Base-by-base conservation (phyloP, 2,329 filamentous ascomycete genomes). In the Pseudogymnoascus sp. region DNA sequence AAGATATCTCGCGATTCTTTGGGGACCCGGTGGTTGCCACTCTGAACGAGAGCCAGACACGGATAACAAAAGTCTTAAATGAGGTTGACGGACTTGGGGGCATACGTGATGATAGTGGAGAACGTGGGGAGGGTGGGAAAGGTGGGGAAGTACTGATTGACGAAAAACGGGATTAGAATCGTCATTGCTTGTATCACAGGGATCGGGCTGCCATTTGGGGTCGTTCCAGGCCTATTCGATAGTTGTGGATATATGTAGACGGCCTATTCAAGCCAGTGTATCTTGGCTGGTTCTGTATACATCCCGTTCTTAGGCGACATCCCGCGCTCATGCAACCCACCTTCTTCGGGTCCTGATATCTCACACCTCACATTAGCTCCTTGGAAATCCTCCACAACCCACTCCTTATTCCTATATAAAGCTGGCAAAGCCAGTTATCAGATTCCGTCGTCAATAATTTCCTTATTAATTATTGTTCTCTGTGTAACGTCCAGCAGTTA, bases 1-100 rank as follows among this genome's bases (percentile, higher is more conserved):
- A 60, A 26, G 59, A 54, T 36, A 60, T 60, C 37, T 60, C 59
- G 9, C 33, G 59, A 15, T 60, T 60, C 59, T 60, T 60, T 10
- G 59, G 59, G 5, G 59, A 63, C 54, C 37, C 59, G 13, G 26
- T 54, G 7, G 40, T 60, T n/a, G 59, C 59, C 21, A 60, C 39
- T 7, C 26, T 60, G 5, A 54, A 54, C 39, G 59, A 60, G 40
- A 50, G 47, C 11, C 40, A 54, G 39, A 17, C 59, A 10, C 59
- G 59, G 5, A 60, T 60, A 47, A 15, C 39, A 13, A 31, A 39
- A 24, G 59, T 60, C 9, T 60, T 60, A 39, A 60, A 60, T 54
- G 59, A 60, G 40, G 29, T 60, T 17, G 59, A 60, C 29, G 29
- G 59, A 24, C 47, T 17, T 13, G 29, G 17, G 8, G 59, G 35